These are phyloP conservation scores for Trichomonascaceae sp. DNA, from an alignment of 1,139 yeast species.

Conservation along the genomic window DNA sequence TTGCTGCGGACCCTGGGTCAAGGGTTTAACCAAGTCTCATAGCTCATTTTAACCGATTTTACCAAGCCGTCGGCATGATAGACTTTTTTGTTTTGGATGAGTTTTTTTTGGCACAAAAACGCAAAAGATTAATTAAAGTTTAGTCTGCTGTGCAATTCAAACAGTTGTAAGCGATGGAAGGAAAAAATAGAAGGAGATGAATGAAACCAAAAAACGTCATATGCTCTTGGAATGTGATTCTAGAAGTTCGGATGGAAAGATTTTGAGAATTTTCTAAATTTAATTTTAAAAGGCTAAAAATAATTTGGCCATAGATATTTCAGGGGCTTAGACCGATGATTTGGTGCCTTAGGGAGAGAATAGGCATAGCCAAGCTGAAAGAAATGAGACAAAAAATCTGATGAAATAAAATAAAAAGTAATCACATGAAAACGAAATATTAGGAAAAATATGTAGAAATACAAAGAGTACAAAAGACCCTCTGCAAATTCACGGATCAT, in stretches of 20 bases:
- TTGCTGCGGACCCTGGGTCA: not conserved
- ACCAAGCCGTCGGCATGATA: not conserved
- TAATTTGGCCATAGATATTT: too few relatives aligned
- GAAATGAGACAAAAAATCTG: not conserved
- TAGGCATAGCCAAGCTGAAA: not conserved
- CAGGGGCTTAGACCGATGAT: not conserved
- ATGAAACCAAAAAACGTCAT: not conserved
- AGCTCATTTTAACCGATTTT: not conserved
- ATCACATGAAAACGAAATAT: not conserved
- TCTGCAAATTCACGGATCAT: too few relatives aligned
- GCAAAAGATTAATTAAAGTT: not conserved
- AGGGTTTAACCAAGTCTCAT: not conserved
- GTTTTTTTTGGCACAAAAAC: not conserved
- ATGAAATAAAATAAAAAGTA: too few relatives aligned
- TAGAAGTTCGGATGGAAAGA: not conserved
- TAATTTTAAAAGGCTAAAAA: too few relatives aligned
- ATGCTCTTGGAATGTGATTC: not conserved
- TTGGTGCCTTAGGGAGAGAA: not conserved
- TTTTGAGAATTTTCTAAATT: not conserved
- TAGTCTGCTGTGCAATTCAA: not conserved
- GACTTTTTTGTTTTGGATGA: not conserved
- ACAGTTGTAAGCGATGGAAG: not conserved
- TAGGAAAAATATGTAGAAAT: too few relatives aligned
- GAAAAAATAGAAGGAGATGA: not conserved
- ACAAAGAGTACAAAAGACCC: too few relatives aligned